These are phyloP conservation scores for Trichothecium sympodiale DNA, from an alignment of 2,329 filamentous ascomycete species.

Conservation along the genomic window DNA sequence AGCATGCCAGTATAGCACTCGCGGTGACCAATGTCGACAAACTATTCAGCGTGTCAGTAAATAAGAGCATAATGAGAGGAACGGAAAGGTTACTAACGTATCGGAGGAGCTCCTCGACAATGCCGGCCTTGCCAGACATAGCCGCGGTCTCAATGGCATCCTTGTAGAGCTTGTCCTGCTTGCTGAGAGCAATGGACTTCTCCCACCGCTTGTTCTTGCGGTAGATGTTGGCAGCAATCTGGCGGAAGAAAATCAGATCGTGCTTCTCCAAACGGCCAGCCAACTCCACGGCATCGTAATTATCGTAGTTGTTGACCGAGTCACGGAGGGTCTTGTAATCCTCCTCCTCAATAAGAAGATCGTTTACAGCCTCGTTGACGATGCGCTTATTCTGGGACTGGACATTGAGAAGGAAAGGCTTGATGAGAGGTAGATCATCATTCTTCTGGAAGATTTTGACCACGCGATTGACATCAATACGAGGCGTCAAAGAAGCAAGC, in stretches of 20 bases:
- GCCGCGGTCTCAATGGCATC: conserved; percentile 97
- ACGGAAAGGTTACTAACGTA: conserved; percentile 61
- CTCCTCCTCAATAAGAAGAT: conserved; percentile 94
- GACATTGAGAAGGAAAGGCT: conserved; percentile 94
- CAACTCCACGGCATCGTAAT: conserved; percentile 91
- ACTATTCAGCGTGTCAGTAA: conserved; percentile 41
- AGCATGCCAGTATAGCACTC: conserved; percentile 99
- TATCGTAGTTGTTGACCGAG: conserved; percentile 97
- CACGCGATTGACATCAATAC: conserved; percentile 97
- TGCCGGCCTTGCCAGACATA: conserved; percentile 78
- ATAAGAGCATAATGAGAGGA: not conserved
- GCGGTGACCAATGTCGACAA: conserved; percentile 96
- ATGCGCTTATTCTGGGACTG: conserved; percentile 96
- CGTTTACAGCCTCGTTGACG: conserved; percentile 97
- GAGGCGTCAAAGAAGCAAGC: conserved; percentile 78
- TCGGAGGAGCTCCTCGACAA: conserved; percentile 89
- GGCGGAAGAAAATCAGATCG: conserved; percentile 96
- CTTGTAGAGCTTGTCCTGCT: conserved; percentile 99
- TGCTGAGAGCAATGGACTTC: conserved; percentile 93
- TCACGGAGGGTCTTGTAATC: conserved; percentile 98
- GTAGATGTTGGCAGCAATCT: conserved; percentile 96
- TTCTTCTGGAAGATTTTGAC: conserved; percentile 98
- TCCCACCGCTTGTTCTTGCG: conserved; percentile 99
- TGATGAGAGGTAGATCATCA: conserved; percentile 95
- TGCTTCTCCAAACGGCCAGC: conserved; percentile 92